phyloP scores from a whole-genome alignment of 257 asterid genomes.

The Vinca minor region DNA sequence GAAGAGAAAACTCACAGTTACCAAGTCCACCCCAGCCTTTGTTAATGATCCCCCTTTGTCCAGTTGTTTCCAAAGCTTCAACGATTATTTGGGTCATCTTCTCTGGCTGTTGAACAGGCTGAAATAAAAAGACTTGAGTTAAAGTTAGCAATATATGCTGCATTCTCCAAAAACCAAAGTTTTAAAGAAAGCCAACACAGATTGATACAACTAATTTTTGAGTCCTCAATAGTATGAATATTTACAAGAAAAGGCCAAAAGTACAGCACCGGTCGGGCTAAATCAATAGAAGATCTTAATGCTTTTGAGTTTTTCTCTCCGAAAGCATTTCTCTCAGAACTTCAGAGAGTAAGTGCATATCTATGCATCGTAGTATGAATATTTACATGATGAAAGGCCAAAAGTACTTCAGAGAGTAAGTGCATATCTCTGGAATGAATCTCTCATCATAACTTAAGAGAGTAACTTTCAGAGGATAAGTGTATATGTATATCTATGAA shows the following conservation, averaged over 20 bases:
- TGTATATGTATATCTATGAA: too few species aligned
- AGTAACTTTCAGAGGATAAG: too few species aligned
- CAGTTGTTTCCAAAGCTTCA: slow-evolving; percentile 67
- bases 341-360: background rate
- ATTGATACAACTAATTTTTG: background rate
- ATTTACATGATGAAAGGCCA: too few species aligned
- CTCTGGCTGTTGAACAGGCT: slow-evolving; percentile 94
- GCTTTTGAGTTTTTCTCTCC: background rate
- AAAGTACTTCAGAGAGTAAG: too few species aligned
- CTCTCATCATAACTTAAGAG: too few species aligned
- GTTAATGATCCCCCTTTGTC: slow-evolving; percentile 87
- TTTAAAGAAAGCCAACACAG: background rate
- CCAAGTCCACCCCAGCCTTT: slow-evolving; percentile 99
- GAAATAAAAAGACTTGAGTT: slow-evolving; percentile 25
- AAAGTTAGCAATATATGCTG: slow-evolving; percentile 1
- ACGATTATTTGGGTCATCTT: slow-evolving; percentile 88
- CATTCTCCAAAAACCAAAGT: background rate
- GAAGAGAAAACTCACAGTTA: slow-evolving; percentile 57
- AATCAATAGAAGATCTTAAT: too few species aligned
- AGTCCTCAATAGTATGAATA: background rate
- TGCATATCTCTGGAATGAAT: too few species aligned
- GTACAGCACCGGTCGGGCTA: background rate
- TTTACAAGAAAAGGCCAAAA: background rate
- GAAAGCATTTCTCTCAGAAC: background rate
- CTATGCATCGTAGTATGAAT: too few species aligned